Conservation (phyloP, 2,329 filamentous ascomycete genomes). For the Fusarium neocosmosporiellum region DNA sequence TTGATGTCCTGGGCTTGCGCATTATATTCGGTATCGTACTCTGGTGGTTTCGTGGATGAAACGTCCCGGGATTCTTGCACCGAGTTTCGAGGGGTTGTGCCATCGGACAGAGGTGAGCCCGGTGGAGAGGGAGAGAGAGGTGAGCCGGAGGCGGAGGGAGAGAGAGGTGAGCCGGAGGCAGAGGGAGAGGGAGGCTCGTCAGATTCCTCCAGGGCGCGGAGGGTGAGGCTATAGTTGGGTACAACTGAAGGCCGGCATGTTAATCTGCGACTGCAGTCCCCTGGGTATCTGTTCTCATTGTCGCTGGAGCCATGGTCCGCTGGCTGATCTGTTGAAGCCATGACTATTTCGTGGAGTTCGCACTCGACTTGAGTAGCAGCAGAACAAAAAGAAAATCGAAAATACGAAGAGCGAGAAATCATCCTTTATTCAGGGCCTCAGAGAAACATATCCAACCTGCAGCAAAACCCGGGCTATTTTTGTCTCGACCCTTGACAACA, state of each 20-base stretch:
- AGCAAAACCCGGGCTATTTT: not conserved
- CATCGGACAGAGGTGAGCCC: not conserved
- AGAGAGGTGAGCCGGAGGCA: not conserved
- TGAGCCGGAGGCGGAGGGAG: not conserved
- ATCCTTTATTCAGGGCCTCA: not conserved
- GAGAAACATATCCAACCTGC: not conserved
- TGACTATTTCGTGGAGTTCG: not conserved
- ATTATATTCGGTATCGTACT: not conserved
- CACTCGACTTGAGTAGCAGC: not conserved
- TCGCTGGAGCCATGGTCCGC: not conserved
- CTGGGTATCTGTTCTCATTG: not conserved
- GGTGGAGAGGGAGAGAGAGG: not conserved
- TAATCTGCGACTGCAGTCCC: not conserved
- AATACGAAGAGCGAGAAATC: not conserved
- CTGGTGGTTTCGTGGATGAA: not conserved
- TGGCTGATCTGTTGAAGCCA: not conserved
- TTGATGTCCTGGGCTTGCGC: not conserved
- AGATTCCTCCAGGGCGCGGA: not conserved
- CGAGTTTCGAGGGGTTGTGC: not conserved
- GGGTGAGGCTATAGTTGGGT: not conserved
- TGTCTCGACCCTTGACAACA: not conserved
- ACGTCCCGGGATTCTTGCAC: not conserved
- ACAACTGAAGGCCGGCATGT: not conserved
- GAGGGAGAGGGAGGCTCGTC: not conserved
- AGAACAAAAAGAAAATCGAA: not conserved